Percentiles rank a stretch among this genome's conserved stretches.
phyloP scores from a whole-genome alignment of 345 rosid genomes.

The Salix purpurea region DNA sequence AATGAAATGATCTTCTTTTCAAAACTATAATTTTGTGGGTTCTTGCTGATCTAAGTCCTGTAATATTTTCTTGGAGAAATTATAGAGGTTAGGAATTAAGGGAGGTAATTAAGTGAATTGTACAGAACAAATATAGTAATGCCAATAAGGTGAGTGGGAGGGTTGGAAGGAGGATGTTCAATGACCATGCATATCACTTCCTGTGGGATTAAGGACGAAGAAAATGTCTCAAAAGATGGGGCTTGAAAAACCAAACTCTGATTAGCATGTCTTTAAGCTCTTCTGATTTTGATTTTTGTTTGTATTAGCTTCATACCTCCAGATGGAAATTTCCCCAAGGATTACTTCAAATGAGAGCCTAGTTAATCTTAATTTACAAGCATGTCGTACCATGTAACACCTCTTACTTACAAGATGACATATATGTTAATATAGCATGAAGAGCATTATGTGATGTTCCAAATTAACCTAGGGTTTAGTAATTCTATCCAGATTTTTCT shows the following conservation, averaged over 20 bases:
- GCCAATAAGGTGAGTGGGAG: neutral
- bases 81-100: neutral
- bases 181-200: neutral
- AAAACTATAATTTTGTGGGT: neutral
- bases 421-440: neutral
- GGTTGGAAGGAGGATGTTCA: neutral
- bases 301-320: conserved; percentile 4
- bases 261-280: neutral
- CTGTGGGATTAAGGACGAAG: neutral
- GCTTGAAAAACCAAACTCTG: neutral
- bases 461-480: neutral
- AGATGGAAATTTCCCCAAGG: neutral
- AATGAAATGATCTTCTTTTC: neutral
- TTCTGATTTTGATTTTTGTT: conserved; percentile 4
- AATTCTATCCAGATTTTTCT: neutral
- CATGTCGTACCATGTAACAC: neutral
- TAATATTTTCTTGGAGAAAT: neutral
- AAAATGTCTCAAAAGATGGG: neutral
- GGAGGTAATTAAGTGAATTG: neutral
- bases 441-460: neutral
- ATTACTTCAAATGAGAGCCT: neutral
- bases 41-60: neutral
- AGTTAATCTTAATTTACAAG: neutral
- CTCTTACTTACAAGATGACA: neutral
- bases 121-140: neutral